These are phyloP conservation scores for Fagus sylvatica DNA, from an alignment of 306 rosid genomes.

Conservation along the genomic window DNA sequence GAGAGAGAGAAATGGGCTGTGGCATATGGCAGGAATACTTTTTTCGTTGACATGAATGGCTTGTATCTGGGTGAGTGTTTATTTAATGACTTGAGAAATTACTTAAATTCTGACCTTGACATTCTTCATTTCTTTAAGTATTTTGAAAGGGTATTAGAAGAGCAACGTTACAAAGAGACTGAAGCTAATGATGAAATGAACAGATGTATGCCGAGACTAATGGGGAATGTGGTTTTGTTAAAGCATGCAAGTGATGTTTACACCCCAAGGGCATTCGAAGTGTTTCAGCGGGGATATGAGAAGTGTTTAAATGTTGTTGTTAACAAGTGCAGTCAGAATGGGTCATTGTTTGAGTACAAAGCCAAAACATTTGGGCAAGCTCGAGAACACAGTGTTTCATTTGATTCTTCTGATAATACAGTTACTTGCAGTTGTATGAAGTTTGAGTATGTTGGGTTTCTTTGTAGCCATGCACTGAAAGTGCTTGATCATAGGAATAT, in stretches of 20 bases:
- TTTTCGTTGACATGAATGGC: constrained; percentile 52
- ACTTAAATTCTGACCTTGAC: constrained; percentile 44
- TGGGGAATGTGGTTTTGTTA: constrained; percentile 58
- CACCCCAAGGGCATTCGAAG: constrained; percentile 67
- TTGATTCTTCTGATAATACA: constrained; percentile 43
- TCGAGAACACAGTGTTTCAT: constrained; percentile 46
- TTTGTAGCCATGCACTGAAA: constrained; percentile 67
- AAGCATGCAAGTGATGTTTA: constrained; percentile 50
- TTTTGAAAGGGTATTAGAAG: constrained; percentile 53
- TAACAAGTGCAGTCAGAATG: constrained; percentile 41
- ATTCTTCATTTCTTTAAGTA: constrained; percentile 51
- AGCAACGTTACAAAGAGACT: constrained; percentile 54
- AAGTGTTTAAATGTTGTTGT: constrained; percentile 58
- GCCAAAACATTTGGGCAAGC: constrained; percentile 50
- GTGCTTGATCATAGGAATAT: constrained; percentile 63
- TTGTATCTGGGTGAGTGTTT: constrained; percentile 57
- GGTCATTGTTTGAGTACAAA: constrained; percentile 45
- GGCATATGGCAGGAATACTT: constrained; percentile 49
- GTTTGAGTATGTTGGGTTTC: constrained; percentile 59
- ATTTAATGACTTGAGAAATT: constrained; percentile 38
- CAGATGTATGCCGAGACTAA: constrained; percentile 47
- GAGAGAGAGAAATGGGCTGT: constrained; percentile 66
- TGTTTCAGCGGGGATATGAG: constrained; percentile 62
- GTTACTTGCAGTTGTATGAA: constrained; percentile 64
- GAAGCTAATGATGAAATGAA: constrained; percentile 63